Evolutionary conservation across 805 yeast species (phyloP).

Genomic region (Lachancea mirantina): DNA sequence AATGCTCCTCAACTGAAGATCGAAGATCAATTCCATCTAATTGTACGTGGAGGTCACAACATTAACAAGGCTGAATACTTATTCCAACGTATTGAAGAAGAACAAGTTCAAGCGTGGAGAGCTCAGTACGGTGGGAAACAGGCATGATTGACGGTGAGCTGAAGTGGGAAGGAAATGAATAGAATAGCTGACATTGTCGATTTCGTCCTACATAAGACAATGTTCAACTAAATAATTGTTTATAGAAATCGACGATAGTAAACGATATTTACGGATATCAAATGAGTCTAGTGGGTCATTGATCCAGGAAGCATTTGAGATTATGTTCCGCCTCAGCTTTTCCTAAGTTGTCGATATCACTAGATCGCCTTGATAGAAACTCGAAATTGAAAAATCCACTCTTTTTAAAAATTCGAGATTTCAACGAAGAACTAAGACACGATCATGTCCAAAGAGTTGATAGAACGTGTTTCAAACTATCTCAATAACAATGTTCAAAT

Average conservation of each 20-base stretch:
- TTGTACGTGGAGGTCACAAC: constrained; percentile 72
- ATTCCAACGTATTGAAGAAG: constrained; percentile 87
- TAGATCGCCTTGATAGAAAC: no score
- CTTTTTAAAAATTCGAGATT: neutral
- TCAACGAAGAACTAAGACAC: neutral
- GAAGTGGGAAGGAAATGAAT: neutral
- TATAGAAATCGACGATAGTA: neutral
- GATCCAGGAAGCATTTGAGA: no score
- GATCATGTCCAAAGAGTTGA: constrained; percentile 55
- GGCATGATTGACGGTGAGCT: constrained; percentile 11
- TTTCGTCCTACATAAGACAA: neutral
- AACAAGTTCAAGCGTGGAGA: constrained; percentile 83
- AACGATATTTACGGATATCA: no score
- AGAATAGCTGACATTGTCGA: neutral
- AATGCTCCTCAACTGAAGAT: constrained; percentile 75
- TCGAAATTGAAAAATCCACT: neutral
- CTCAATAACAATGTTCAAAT: constrained; percentile 45
- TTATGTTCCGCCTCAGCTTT: no score
- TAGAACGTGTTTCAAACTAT: constrained; percentile 37
- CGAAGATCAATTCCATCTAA: constrained; percentile 64
- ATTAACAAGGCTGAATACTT: constrained; percentile 87
- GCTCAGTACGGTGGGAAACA: constrained; percentile 77
- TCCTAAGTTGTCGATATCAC: no score
- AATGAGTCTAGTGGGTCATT: no score
- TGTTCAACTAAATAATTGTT: neutral